Base-by-base conservation (phyloP, 2,329 filamentous ascomycete genomes). In the Calonectria multiphialidica region DNA sequence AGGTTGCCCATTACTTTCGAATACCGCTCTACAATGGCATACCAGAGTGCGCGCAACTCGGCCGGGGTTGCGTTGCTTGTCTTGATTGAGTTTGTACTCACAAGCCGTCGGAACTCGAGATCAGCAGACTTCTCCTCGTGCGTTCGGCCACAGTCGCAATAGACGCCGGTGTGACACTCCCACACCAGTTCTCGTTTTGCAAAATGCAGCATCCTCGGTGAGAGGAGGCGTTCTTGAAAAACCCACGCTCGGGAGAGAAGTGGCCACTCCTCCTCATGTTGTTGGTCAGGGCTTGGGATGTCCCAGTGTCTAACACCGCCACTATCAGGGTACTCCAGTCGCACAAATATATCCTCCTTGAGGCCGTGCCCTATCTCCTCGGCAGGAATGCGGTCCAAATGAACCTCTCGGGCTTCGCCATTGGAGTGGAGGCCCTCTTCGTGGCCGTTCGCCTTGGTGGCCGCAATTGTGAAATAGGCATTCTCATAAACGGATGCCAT, bases 401-500 rank as follows among this genome's bases (percentile, higher is more conserved):
- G 33, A 8, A 66, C 18, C 1, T 15, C 2, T 0, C n/a, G 42
- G 2, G 10, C 13, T 6, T 53, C 25, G 5, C 40, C 21, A 1
- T 45, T 33, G 1, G 62, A 6, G 18, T 74, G 72, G 0, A 74
- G 23, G 2, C 71, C 71, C 12, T 71, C 71, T 3, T 72, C 53
- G 8, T 73, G 68, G 6, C 66, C 71, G 5, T 35, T 49, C 3
- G 73, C 61, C 35, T 72, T 73, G 28, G 71, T 75, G 1, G 68
- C 71, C 2, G 73, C 73, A 2, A 73, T 74, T 0, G 71, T 75
- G 2, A 73, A 25, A n/a, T 62, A 67, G 0, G 63, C 53, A 16
- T 74, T 70, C n/a, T 75, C 68, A 28, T 59, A 75, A n/a, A 75
- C 69, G 1, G 53, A 57, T 2, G 73, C 68, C 71, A 75, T 75